A percentile compares a stretch with the other conserved stretches of the same genome.
phyloP scores from a whole-genome alignment of 2,329 filamentous ascomycete genomes.

The Colletotrichum sp. region DNA sequence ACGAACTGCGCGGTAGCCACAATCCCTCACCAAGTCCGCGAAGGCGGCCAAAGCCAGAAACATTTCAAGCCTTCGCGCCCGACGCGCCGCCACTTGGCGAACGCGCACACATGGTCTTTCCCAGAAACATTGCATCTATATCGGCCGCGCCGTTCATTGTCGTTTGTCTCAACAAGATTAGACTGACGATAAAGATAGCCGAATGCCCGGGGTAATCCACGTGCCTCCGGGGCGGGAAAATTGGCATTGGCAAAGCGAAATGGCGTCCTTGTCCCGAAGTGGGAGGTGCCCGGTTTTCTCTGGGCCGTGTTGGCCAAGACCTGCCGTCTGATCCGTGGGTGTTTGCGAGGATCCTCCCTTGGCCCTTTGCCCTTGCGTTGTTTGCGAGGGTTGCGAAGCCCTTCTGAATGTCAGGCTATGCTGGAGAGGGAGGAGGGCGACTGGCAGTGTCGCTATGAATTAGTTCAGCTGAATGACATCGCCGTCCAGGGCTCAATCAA shows the following conservation, averaged over 20 bases:
- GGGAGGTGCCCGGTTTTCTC: constrained; percentile 4
- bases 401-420: not conserved
- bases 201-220: constrained; percentile 17
- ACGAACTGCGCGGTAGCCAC: not conserved
- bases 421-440: not conserved
- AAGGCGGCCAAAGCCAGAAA: not conserved
- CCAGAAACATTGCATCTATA: not conserved
- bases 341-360: not conserved
- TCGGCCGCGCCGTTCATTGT: not conserved
- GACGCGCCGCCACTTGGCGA: not conserved
- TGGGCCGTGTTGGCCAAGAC: constrained; percentile 15
- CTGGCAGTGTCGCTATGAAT: not conserved
- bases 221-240: constrained; percentile 6
- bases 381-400: not conserved
- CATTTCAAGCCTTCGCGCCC: not conserved
- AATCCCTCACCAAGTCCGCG: not conserved
- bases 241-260: constrained; percentile 17
- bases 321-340: constrained; percentile 20
- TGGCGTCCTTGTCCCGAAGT: constrained; percentile 4
- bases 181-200: constrained; percentile 18
- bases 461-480: not conserved
- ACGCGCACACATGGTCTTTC: not conserved
- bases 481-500: not conserved
- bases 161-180: constrained; percentile 10
- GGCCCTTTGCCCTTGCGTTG: not conserved